Percentiles rank a stretch among this genome's conserved stretches.
phyloP scores from a whole-genome alignment of 495 filamentous ascomycete genomes.

The Xylaria curta region DNA sequence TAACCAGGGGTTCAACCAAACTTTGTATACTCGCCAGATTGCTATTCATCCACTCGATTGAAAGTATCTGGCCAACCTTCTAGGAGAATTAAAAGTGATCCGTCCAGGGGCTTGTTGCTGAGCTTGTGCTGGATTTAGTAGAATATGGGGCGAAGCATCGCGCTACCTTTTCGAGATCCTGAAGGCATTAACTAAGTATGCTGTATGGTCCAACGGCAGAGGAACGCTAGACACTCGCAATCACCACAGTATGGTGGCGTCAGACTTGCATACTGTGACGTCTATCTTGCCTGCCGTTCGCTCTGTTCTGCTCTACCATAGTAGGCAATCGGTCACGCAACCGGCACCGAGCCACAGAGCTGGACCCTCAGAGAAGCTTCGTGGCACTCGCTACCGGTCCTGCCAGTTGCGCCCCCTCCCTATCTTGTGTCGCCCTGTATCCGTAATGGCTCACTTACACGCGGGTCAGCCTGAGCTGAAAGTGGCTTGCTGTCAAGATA shows the following conservation, averaged over 20 bases:
- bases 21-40: too few species aligned
- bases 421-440: background rate
- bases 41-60: too few species aligned
- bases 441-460: background rate
- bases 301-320: background rate
- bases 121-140: too few species aligned
- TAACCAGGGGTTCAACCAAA: too few species aligned
- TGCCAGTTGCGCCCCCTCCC: background rate
- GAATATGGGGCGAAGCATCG: too few species aligned
- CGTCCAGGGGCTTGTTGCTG: too few species aligned
- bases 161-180: too few species aligned
- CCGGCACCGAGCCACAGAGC: background rate
- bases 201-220: background rate
- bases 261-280: background rate
- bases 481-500: background rate
- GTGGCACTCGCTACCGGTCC: background rate
- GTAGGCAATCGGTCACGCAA: constrained; percentile 13
- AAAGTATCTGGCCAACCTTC: too few species aligned
- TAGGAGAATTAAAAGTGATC: too few species aligned
- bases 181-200: too few species aligned
- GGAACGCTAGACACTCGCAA: background rate
- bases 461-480: constrained; percentile 18
- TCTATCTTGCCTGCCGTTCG: background rate
- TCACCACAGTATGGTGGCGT: background rate
- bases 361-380: background rate